These are phyloP conservation scores for Aspergillus hortae DNA, from an alignment of 2,329 filamentous ascomycete genomes.

Conservation along the genomic window DNA sequence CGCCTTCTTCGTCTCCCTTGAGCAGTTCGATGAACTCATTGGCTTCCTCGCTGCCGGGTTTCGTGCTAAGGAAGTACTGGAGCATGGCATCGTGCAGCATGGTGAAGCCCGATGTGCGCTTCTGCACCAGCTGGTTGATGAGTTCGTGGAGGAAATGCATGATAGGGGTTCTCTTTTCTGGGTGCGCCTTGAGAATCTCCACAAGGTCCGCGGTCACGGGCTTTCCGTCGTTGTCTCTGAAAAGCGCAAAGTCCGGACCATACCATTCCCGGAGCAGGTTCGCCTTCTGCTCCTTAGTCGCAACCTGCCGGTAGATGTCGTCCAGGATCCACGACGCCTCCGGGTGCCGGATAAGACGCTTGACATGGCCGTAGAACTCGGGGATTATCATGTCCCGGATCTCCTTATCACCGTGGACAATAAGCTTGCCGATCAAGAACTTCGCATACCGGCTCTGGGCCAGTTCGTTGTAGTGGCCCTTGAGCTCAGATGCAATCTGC, in stretches of 20 bases:
- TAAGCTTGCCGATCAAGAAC: conserved; percentile 91
- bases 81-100: conserved; percentile 98
- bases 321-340: conserved; percentile 98
- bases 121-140: conserved; percentile 90
- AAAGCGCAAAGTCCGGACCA: conserved; percentile 84
- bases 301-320: conserved; percentile 88
- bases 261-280: conserved; percentile 92
- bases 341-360: conserved; percentile 89
- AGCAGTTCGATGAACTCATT: conserved; percentile 85
- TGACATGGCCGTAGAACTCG: conserved; percentile 92
- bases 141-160: conserved; percentile 81
- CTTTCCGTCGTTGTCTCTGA: conserved; percentile 57
- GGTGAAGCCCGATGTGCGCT: conserved; percentile 94
- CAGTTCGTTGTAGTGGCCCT: conserved; percentile 76
- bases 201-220: conserved; percentile 62
- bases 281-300: conserved; percentile 81
- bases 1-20: conserved; percentile 86
- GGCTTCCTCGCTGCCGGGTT: conserved; percentile 73
- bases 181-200: conserved; percentile 68
- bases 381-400: conserved; percentile 85
- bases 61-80: conserved; percentile 84
- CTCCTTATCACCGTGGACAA: conserved; percentile 85
- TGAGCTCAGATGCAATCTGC: conserved; percentile 80
- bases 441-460: conserved; percentile 97
- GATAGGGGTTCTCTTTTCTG: conserved; percentile 82